Conservation (phyloP, 495 filamentous ascomycete species). For the Lasiosphaeria hispida region DNA sequence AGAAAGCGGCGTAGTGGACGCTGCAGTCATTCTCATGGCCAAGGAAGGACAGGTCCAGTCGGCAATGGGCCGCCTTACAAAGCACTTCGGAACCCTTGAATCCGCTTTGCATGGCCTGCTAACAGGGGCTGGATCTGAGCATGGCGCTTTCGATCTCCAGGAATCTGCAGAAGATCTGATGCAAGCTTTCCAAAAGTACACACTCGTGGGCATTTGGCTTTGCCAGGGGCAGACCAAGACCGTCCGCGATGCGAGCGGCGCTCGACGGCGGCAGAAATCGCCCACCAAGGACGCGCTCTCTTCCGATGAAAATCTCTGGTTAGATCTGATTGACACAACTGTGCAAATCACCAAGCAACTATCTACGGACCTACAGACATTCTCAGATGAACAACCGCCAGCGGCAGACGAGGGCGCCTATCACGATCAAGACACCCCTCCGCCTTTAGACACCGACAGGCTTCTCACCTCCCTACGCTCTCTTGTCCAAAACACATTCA, state of each 20-base stretch:
- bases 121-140: slow-evolving; percentile 43
- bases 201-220: slow-evolving; percentile 89
- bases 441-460: slow-evolving; percentile 47
- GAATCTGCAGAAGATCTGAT: slow-evolving; percentile 60
- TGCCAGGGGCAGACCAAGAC: slow-evolving; percentile 86
- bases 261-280: slow-evolving; percentile 43
- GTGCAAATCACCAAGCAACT: slow-evolving; percentile 73
- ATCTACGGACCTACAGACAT: slow-evolving; percentile 33
- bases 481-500: slow-evolving; percentile 87
- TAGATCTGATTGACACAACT: slow-evolving; percentile 81
- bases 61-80: slow-evolving; percentile 80
- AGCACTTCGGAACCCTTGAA: slow-evolving; percentile 74
- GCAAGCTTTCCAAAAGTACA: slow-evolving; percentile 79
- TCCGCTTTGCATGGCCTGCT: slow-evolving; percentile 74
- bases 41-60: slow-evolving; percentile 80
- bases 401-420: slow-evolving; percentile 27
- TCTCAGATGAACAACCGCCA: slow-evolving; percentile 3
- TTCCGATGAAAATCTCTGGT: slow-evolving; percentile 81
- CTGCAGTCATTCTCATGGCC: slow-evolving; percentile 86
- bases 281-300: slow-evolving; percentile 62
- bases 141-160: slow-evolving; percentile 50
- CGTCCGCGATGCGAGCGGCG: slow-evolving; percentile 25
- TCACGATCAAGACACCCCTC: slow-evolving; percentile 12
- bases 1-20: slow-evolving; percentile 84
- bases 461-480: slow-evolving; percentile 64